phyloP scores from a whole-genome alignment of 441 rosid genomes.

The Erysimum pusillum region DNA sequence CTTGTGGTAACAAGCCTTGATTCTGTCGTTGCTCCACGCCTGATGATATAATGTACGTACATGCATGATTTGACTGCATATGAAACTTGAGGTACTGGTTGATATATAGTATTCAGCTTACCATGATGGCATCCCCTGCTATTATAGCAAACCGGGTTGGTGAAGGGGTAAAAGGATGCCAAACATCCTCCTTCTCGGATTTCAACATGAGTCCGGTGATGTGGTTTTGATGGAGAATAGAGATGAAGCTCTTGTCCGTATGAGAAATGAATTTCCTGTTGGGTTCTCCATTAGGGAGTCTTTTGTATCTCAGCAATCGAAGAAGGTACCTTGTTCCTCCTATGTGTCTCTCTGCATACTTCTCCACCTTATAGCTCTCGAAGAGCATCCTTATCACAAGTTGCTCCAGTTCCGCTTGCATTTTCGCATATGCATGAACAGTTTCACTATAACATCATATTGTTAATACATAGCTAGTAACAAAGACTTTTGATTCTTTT shows the following conservation, averaged over 20 bases:
- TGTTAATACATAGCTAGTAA: background rate
- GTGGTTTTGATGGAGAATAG: conserved; percentile 71
- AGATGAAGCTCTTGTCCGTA: conserved; percentile 74
- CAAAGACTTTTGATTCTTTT: background rate
- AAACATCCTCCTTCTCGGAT: conserved; percentile 56
- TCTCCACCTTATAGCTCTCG: conserved; percentile 69
- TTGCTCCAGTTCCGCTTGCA: conserved; percentile 57
- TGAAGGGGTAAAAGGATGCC: conserved; percentile 61
- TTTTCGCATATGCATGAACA: conserved; percentile 52
- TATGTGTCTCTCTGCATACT: conserved; percentile 50
- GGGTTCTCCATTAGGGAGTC: conserved; percentile 48
- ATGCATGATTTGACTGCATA: conserved; percentile 17
- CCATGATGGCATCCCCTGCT: conserved; percentile 80
- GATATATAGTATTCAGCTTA: conserved; percentile 36
- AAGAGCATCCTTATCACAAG: conserved; percentile 64
- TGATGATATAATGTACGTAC: conserved; percentile 21
- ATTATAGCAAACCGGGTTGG: conserved; percentile 60
- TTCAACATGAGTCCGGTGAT: conserved; percentile 62
- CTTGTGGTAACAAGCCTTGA: conserved; percentile 61
- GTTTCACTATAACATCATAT: conserved; percentile 52
- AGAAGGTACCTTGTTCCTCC: conserved; percentile 62
- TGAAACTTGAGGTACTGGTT: background rate
- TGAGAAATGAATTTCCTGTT: conserved; percentile 60
- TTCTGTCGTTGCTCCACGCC: conserved; percentile 85
- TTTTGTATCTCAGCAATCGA: conserved; percentile 61